Percentiles rank a stretch among this genome's conserved stretches.
Conservation (phyloP, 306 rosid genomes). For the Cicer judaicum region DNA sequence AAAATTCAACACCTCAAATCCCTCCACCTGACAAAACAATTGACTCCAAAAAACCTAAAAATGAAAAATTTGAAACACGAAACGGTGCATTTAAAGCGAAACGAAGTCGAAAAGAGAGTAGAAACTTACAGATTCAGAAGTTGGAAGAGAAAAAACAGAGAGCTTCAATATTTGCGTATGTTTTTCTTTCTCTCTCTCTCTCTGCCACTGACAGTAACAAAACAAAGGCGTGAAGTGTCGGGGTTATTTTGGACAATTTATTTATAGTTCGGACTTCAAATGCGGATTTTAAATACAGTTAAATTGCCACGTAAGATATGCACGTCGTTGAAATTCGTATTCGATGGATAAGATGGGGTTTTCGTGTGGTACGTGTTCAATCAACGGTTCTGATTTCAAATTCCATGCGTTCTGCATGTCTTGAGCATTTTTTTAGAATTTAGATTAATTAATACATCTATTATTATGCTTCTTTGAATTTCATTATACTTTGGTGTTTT, state of each 20-base stretch:
- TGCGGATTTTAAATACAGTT: slow-evolving; percentile 75
- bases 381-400: slow-evolving; percentile 45
- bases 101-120: slow-evolving; percentile 9
- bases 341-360: slow-evolving; percentile 49
- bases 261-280: slow-evolving; percentile 73
- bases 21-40: slow-evolving; percentile 3
- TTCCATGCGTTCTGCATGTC: slow-evolving; percentile 38
- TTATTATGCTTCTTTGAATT: too few relatives aligned
- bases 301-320: slow-evolving; percentile 64
- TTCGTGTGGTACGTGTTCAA: neutral
- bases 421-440: neutral
- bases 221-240: neutral
- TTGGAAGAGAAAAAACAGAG: slow-evolving; percentile 43
- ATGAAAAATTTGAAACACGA: neutral
- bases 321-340: slow-evolving; percentile 38
- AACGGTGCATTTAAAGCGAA: neutral
- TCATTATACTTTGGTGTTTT: too few relatives aligned
- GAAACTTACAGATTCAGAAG: slow-evolving; percentile 59
- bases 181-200: neutral
- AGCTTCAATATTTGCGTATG: slow-evolving; percentile 33
- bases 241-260: slow-evolving; percentile 42
- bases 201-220: slow-evolving; percentile 29
- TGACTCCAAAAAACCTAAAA: slow-evolving; percentile 24
- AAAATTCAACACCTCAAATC: slow-evolving; percentile 35
- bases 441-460: neutral